phyloP scores from a whole-genome alignment of 2,329 filamentous ascomycete species.

The Aspergillus ustus region DNA sequence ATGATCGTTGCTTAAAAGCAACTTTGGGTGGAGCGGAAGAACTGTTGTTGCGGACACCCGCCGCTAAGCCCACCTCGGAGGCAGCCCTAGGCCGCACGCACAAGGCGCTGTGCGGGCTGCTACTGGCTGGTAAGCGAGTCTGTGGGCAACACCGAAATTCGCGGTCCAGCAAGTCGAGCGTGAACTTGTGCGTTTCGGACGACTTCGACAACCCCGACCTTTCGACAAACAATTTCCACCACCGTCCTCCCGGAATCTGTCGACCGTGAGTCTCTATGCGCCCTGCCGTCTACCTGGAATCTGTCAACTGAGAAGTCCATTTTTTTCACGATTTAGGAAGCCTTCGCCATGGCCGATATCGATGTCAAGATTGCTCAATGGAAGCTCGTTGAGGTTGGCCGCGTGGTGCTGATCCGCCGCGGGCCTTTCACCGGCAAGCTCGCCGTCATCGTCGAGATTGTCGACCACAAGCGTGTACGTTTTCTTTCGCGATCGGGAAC shows the following conservation, averaged over 20 bases:
- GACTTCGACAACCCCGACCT: constrained; percentile 45
- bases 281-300: constrained; percentile 22
- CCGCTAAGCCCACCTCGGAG: constrained; percentile 19
- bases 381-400: constrained; percentile 98
- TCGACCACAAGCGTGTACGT: constrained; percentile 99
- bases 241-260: constrained; percentile 42
- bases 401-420: constrained; percentile 88
- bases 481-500: constrained; percentile 10
- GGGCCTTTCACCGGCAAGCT: constrained; percentile 83
- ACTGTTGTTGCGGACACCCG: constrained; percentile 13
- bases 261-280: constrained; percentile 45
- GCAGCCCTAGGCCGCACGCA: constrained; percentile 43
- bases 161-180: constrained; percentile 33
- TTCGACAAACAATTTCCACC: constrained; percentile 46
- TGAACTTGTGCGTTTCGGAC: constrained; percentile 39
- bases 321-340: constrained; percentile 53
- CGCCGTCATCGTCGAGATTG: constrained; percentile 96
- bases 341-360: constrained; percentile 80
- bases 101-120: constrained; percentile 22
- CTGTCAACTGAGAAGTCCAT: constrained; percentile 31
- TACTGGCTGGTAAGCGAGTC: constrained; percentile 48
- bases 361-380: constrained; percentile 81
- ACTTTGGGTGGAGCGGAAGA: constrained; percentile 31
- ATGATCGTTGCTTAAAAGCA: constrained; percentile 30
- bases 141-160: constrained; percentile 49